Percentiles rank a stretch among this genome's conserved stretches.
Conservation (phyloP, 257 asterid species). For the Plectranthus barbatus region DNA sequence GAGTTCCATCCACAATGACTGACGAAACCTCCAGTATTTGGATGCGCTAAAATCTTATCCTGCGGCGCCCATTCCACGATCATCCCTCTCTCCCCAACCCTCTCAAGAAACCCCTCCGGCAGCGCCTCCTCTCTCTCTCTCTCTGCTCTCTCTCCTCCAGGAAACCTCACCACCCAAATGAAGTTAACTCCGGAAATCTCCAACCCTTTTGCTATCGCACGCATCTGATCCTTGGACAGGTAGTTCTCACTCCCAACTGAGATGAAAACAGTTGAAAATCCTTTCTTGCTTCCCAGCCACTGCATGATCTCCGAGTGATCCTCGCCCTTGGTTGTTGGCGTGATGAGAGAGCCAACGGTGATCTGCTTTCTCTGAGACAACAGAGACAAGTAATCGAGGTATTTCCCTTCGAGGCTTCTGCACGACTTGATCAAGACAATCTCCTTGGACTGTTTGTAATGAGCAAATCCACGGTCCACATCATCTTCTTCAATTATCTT, state of each 20-base stretch:
- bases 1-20: slow-evolving; percentile 46
- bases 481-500: neutral
- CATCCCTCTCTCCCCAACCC: slow-evolving; percentile 23
- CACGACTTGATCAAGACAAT: slow-evolving; percentile 28
- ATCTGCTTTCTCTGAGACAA: slow-evolving; percentile 10
- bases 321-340: neutral
- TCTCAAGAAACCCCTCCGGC: slow-evolving; percentile 34
- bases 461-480: slow-evolving; percentile 1
- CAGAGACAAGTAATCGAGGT: slow-evolving; percentile 28
- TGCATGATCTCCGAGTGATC: slow-evolving; percentile 13
- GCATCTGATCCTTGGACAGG: slow-evolving; percentile 25
- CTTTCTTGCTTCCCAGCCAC: slow-evolving; percentile 23
- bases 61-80: slow-evolving; percentile 45
- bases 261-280: slow-evolving; percentile 26
- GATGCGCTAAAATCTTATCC: slow-evolving; percentile 20
- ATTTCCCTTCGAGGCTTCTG: slow-evolving; percentile 27
- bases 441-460: slow-evolving; percentile 15
- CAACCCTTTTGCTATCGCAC: slow-evolving; percentile 29
- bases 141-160: slow-evolving; percentile 6
- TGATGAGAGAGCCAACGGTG: slow-evolving; percentile 28
- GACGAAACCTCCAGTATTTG: slow-evolving; percentile 29
- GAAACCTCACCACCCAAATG: slow-evolving; percentile 38
- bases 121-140: slow-evolving; percentile 13
- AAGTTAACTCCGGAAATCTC: slow-evolving; percentile 28
- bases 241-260: slow-evolving; percentile 44